phyloP scores from a whole-genome alignment of 2,329 filamentous ascomycete species.

The Aspergillus alliaceus region DNA sequence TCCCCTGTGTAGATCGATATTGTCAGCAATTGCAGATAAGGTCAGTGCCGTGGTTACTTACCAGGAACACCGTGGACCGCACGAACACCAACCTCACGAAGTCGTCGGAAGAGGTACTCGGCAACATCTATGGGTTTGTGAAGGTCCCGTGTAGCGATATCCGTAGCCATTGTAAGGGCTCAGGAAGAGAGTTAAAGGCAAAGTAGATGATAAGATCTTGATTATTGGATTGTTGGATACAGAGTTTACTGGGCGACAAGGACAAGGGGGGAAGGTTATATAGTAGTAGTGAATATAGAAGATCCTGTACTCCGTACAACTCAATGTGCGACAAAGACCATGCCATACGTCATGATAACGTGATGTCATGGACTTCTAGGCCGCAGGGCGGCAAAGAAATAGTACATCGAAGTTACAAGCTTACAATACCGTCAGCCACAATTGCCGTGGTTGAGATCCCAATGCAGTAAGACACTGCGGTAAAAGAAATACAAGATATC shows the following conservation, averaged over 20 bases:
- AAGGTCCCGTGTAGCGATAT: slow-evolving; percentile 46
- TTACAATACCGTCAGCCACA: neutral
- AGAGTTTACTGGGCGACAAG: neutral
- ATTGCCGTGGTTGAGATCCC: neutral
- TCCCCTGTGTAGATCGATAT: slow-evolving; percentile 44
- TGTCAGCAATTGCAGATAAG: neutral
- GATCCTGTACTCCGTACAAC: neutral
- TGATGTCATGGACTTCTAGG: slow-evolving; percentile 22
- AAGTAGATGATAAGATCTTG: neutral
- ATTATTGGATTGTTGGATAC: neutral
- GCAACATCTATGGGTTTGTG: slow-evolving; percentile 46
- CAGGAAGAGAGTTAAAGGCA: neutral
- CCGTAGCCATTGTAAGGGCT: slow-evolving; percentile 34
- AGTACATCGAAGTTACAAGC: neutral
- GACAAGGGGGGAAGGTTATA: slow-evolving; percentile 1
- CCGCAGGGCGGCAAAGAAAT: neutral
- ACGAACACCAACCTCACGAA: slow-evolving; percentile 50
- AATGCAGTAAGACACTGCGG: neutral
- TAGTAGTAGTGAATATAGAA: neutral
- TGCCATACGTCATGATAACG: slow-evolving; percentile 21
- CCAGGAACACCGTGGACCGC: slow-evolving; percentile 55
- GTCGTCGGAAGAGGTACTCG: slow-evolving; percentile 52
- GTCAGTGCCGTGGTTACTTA: slow-evolving; percentile 38
- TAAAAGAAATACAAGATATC: neutral
- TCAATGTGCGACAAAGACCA: neutral